These are phyloP conservation scores for Thinopyrum elongatum DNA, from an alignment of 176 grass and related monocot species.

Conservation along the genomic window DNA sequence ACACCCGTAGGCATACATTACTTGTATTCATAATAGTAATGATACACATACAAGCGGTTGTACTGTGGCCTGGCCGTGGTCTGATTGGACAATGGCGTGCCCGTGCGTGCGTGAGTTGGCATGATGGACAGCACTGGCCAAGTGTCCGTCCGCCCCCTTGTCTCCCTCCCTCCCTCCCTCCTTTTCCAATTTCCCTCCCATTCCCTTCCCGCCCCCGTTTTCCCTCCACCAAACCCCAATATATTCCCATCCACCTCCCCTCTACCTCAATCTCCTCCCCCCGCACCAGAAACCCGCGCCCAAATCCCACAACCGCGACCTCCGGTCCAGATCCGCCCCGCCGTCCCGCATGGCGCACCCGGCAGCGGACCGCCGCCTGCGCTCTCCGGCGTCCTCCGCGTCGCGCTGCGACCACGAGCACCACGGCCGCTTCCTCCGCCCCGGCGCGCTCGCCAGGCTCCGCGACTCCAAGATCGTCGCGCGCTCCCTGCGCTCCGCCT, in stretches of 20 bases:
- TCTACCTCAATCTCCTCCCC: neutral
- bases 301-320: neutral
- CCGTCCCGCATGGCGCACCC: neutral
- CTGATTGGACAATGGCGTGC: no score
- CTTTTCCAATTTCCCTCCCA: constrained; percentile 27
- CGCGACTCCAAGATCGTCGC: constrained; percentile 73
- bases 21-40: no score
- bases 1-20: no score
- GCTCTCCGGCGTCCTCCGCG: constrained; percentile 16
- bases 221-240: constrained; percentile 27
- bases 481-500: constrained; percentile 52
- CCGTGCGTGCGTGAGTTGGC: no score
- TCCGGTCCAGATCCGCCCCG: neutral
- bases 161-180: constrained; percentile 6
- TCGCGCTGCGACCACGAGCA: constrained; percentile 24
- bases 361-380: constrained; percentile 42
- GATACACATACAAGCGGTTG: no score
- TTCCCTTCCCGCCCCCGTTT: constrained; percentile 27
- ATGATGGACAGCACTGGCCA: neutral
- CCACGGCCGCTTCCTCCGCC: constrained; percentile 66
- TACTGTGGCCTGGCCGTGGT: no score
- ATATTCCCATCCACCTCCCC: neutral
- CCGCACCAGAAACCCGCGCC: neutral
- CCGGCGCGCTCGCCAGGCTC: constrained; percentile 69
- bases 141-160: neutral